Conservation (phyloP, 2,329 filamentous ascomycete species). For the Aureobasidium zeae region DNA sequence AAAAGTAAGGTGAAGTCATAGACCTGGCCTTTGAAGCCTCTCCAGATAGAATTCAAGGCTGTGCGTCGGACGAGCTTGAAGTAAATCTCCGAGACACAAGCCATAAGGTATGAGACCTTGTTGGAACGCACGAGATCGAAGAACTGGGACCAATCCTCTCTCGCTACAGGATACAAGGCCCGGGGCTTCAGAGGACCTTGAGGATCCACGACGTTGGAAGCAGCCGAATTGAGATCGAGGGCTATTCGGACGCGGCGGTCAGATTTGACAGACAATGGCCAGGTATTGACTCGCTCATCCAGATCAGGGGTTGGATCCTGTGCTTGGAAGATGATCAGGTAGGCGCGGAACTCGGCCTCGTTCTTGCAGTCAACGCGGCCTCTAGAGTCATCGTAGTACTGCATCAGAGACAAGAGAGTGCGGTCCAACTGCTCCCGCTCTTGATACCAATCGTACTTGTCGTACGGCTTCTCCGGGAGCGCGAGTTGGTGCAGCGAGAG, state of each 20-base stretch:
- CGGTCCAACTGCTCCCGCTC: slow-evolving; percentile 57
- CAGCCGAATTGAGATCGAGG: slow-evolving; percentile 47
- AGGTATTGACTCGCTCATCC: slow-evolving; percentile 49
- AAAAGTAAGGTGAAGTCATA: slow-evolving; percentile 49
- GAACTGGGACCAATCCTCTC: slow-evolving; percentile 50
- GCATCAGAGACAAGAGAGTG: slow-evolving; percentile 51
- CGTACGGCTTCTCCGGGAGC: slow-evolving; percentile 38
- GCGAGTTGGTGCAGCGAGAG: slow-evolving; percentile 52
- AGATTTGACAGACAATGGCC: slow-evolving; percentile 41
- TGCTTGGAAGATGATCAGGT: slow-evolving; percentile 50
- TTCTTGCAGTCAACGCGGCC: slow-evolving; percentile 44
- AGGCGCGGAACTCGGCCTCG: slow-evolving; percentile 56
- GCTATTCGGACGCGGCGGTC: slow-evolving; percentile 48
- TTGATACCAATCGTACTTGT: slow-evolving; percentile 48
- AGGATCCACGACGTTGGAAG: slow-evolving; percentile 43
- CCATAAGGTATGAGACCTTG: slow-evolving; percentile 52
- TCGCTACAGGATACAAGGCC: slow-evolving; percentile 44
- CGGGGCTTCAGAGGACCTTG: slow-evolving; percentile 44
- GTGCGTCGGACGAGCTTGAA: slow-evolving; percentile 51
- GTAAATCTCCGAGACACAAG: slow-evolving; percentile 54
- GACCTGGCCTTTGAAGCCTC: slow-evolving; percentile 38
- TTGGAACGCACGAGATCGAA: slow-evolving; percentile 48
- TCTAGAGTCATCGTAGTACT: slow-evolving; percentile 50
- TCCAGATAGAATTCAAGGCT: slow-evolving; percentile 47
- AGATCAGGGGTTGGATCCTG: slow-evolving; percentile 42